Percentiles rank a stretch among this genome's conserved stretches.
Evolutionary conservation across 306 rosid genomes (phyloP).

Genomic region (Acacia crassicarpa): DNA sequence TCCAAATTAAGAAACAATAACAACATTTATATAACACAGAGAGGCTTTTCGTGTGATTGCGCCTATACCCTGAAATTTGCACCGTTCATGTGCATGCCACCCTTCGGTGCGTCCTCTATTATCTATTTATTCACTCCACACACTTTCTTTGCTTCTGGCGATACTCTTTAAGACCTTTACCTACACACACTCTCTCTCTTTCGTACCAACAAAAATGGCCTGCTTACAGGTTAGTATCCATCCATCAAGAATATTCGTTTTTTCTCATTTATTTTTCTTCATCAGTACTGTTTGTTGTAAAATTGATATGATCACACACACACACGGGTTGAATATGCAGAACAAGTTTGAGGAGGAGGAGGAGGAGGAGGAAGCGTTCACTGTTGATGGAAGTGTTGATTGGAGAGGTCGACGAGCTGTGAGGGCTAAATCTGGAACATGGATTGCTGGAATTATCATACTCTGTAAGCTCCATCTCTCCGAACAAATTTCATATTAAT

Average conservation of each 20-base stretch:
- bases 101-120: conserved; percentile 48
- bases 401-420: conserved; percentile 83
- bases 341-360: conserved; percentile 59
- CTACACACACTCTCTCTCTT: not conserved
- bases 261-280: not conserved
- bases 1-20: not conserved
- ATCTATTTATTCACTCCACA: conserved; percentile 58
- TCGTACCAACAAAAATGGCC: conserved; percentile 46
- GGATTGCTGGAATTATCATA: conserved; percentile 86
- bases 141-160: conserved; percentile 34
- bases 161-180: conserved; percentile 14
- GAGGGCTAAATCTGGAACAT: conserved; percentile 74
- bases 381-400: conserved; percentile 87
- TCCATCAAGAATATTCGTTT: not conserved
- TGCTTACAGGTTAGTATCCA: conserved; percentile 55
- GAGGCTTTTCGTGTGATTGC: not conserved
- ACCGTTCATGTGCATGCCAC: conserved; percentile 47
- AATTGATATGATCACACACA: not conserved
- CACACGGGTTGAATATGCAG: conserved; percentile 26
- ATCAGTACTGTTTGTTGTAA: not conserved
- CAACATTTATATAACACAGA: not conserved
- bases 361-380: conserved; percentile 44
- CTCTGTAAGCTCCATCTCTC: conserved; percentile 58
- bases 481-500: not conserved
- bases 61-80: conserved; percentile 40